Percentiles rank a stretch among this genome's conserved stretches.
Evolutionary conservation across 1,284 basidiomycete species (phyloP).

Genomic region (Ceratobasidium sp.): DNA sequence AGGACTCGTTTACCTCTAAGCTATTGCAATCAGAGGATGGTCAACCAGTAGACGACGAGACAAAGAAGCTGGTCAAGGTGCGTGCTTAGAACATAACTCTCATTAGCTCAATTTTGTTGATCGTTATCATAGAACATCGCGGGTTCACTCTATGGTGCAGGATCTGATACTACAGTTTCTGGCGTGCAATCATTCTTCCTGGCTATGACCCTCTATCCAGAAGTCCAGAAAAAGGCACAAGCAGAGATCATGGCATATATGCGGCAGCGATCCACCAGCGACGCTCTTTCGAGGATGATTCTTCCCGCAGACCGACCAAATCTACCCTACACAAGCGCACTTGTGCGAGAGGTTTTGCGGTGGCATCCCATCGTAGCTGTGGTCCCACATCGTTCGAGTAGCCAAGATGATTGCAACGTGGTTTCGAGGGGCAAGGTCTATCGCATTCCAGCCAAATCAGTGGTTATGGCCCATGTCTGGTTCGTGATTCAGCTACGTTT

Average conservation of each 20-base stretch:
- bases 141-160: conserved; percentile 46
- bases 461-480: conserved; percentile 15
- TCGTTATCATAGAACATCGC: no score
- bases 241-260: conserved; percentile 17
- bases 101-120: no score
- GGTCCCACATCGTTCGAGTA: not conserved
- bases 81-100: not conserved
- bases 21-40: conserved; percentile 45
- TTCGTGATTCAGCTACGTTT: not conserved
- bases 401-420: conserved; percentile 15
- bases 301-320: not conserved
- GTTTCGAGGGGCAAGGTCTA: not conserved
- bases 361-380: conserved; percentile 24
- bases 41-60: conserved; percentile 40
- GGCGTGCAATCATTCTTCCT: conserved; percentile 34
- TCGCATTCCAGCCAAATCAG: conserved; percentile 16
- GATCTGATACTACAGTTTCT: conserved; percentile 39
- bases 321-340: conserved; percentile 18
- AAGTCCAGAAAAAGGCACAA: conserved; percentile 26
- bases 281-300: not conserved
- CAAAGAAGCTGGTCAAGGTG: not conserved
- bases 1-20: conserved; percentile 47
- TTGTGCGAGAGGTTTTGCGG: conserved; percentile 26
- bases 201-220: conserved; percentile 34
- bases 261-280: not conserved